Conservation (phyloP, 768 basidiomycete species). For the Phanerochaete sordida region DNA sequence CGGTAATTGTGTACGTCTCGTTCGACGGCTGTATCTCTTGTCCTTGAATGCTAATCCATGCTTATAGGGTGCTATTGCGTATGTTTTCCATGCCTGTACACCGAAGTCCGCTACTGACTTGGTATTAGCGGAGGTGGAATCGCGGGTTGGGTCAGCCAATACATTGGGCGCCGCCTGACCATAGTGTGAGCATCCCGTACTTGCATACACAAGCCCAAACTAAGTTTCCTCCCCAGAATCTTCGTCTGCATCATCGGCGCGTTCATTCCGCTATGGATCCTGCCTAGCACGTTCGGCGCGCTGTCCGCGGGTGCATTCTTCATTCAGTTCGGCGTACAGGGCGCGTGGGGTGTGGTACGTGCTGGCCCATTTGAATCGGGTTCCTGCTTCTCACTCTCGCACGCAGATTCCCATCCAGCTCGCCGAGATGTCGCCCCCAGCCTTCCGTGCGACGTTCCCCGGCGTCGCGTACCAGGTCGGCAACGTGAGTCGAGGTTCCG, state of each 20-base stretch:
- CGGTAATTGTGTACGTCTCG: conserved; percentile 54
- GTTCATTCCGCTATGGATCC: conserved; percentile 81
- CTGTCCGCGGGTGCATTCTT: conserved; percentile 86
- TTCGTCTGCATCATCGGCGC: conserved; percentile 54
- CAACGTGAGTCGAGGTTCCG: conserved; percentile 36
- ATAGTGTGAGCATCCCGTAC: conserved; percentile 43
- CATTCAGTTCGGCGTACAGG: conserved; percentile 85
- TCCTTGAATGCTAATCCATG: background rate
- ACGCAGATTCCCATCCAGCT: conserved; percentile 69
- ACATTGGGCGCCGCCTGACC: conserved; percentile 79
- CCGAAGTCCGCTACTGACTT: conserved; percentile 13
- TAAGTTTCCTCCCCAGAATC: conserved; percentile 32
- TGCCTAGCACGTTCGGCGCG: conserved; percentile 63
- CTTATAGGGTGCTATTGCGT: conserved; percentile 42
- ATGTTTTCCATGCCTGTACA: conserved; percentile 17
- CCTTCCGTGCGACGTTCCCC: conserved; percentile 85
- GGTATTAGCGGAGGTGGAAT: conserved; percentile 56
- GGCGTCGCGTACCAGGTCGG: conserved; percentile 85
- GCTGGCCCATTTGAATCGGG: background rate
- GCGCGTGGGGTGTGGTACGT: conserved; percentile 84
- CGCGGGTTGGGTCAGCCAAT: conserved; percentile 72
- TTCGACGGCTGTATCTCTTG: background rate
- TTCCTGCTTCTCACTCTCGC: background rate
- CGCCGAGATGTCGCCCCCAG: conserved; percentile 81
- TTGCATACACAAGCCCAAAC: background rate